Conservation (phyloP, 2,329 filamentous ascomycete species). For the Peltaster fructicola region DNA sequence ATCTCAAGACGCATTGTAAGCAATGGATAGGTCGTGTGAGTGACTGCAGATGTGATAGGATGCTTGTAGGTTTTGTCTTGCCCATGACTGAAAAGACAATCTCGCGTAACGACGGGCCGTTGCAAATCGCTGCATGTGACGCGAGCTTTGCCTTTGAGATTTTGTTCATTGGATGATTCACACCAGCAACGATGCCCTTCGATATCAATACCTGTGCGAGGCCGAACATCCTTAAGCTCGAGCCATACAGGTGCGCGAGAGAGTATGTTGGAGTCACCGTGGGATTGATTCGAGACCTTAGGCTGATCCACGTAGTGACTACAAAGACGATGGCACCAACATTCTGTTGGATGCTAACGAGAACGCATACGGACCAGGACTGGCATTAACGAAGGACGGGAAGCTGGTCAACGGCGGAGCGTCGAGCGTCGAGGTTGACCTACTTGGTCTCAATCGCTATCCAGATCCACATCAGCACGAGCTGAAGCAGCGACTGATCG, state of each 20-base stretch:
- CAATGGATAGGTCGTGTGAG: no score
- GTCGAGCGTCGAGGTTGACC: slow-evolving; percentile 46
- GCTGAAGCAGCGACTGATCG: slow-evolving; percentile 74
- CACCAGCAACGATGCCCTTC: slow-evolving; percentile 22
- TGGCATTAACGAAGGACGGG: slow-evolving; percentile 35
- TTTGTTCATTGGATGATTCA: slow-evolving; percentile 6
- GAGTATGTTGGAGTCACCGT: slow-evolving; percentile 26
- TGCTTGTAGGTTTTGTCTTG: no score
- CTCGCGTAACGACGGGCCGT: no score
- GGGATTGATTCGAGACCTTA: background rate
- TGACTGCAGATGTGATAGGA: no score
- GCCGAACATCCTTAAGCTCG: slow-evolving; percentile 34
- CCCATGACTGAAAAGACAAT: no score
- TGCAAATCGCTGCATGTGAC: no score
- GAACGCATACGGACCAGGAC: slow-evolving; percentile 79
- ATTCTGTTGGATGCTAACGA: slow-evolving; percentile 95
- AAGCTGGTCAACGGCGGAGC: slow-evolving; percentile 29
- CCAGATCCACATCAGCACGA: slow-evolving; percentile 85
- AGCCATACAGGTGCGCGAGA: slow-evolving; percentile 37
- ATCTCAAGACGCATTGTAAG: no score
- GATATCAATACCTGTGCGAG: slow-evolving; percentile 33
- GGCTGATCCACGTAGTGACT: no score
- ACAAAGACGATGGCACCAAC: slow-evolving; percentile 95
- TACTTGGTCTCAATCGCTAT: slow-evolving; percentile 77
- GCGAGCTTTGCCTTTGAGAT: no score